phyloP scores from a whole-genome alignment of 106 monocot species.

The Ottelia alismoides region DNA sequence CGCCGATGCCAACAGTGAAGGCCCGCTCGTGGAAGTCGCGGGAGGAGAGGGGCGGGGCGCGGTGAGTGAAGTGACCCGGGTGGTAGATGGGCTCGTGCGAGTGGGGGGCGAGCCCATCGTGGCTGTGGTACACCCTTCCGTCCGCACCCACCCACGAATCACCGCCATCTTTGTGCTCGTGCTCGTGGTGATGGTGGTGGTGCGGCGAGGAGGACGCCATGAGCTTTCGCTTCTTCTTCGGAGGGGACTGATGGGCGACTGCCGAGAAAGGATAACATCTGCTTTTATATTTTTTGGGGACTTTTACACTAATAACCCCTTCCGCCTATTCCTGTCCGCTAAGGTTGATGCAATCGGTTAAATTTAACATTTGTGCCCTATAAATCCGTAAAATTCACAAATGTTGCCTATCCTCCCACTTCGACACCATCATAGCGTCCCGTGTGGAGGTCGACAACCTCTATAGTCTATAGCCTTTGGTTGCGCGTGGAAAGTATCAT shows the following conservation, averaged over 20 bases:
- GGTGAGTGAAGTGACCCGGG: constrained; percentile 59
- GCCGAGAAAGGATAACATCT: too few species aligned
- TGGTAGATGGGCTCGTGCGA: constrained; percentile 95
- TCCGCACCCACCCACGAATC: constrained; percentile 55
- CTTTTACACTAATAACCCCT: too few species aligned
- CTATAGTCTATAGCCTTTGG: too few species aligned
- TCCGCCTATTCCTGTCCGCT: too few species aligned
- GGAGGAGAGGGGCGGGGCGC: constrained; percentile 38
- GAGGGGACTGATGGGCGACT: not conserved
- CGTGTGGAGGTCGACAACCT: too few species aligned
- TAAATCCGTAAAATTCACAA: too few species aligned
- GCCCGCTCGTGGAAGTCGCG: constrained; percentile 76
- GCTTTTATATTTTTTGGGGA: too few species aligned
- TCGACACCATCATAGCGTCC: too few species aligned
- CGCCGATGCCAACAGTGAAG: constrained; percentile 95
- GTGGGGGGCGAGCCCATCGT: constrained; percentile 92
- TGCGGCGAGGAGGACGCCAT: constrained; percentile 1
- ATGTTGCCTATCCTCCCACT: too few species aligned
- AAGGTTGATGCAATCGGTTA: too few species aligned
- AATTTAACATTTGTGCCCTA: too few species aligned
- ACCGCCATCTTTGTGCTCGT: not conserved
- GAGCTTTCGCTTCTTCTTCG: not conserved
- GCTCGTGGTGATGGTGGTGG: not conserved
- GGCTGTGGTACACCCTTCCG: constrained; percentile 81
- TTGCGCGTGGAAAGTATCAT: too few species aligned